Evolutionary conservation across 1,284 basidiomycete genomes (phyloP), one percentile per base, ranked within the genome.

Genomic region (Filobasidium uniguttulatum): DNA sequence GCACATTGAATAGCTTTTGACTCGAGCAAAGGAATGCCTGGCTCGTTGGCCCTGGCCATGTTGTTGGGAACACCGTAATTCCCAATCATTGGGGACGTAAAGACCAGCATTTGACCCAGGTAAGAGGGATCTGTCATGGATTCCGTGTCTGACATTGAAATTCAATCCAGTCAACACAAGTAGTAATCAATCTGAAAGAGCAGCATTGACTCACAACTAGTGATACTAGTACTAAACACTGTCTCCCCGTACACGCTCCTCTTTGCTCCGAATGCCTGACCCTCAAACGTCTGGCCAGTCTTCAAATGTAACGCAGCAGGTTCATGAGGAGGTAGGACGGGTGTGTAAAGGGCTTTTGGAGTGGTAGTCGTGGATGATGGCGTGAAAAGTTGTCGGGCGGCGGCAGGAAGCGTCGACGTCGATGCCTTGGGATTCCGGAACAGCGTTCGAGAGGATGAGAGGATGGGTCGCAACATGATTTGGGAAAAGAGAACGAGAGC

Each of bases 101-200:
- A 99, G 53, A 97, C 90, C 55, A 99, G 79, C 60, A 98, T 89
- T 72, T 99, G 94, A 48, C 89, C 85, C 31, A 88, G 85, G 72
- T 99, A 98, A 8, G 94, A 98, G 5, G 93, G 93, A 67, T 99
- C 93, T 41, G 93, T 99, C 88, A 99, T 94, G 14, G 90, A 96
- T 72, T 99, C 94, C 49, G 91, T 97, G 71, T 99, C 86, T 89
- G 59, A 8, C 45, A 22, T 33, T 7, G 17, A 30, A 30, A 48
- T 48, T n/a, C 35, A 33, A 31, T 43, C 14, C n/a, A 29, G 12
- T 15, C 4, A 20, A 14, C 20, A 23, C 35, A n/a, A 34, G 14
- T 23, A 31, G 35, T 38, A 10, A 14, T 10, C 36, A 38, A 45
- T 20, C n/a, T 22, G 5, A 29, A n/a, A 46, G 26, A 15, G 34